Conservation (phyloP, 2,329 filamentous ascomycete genomes). For the Elsinoe perseae region DNA sequence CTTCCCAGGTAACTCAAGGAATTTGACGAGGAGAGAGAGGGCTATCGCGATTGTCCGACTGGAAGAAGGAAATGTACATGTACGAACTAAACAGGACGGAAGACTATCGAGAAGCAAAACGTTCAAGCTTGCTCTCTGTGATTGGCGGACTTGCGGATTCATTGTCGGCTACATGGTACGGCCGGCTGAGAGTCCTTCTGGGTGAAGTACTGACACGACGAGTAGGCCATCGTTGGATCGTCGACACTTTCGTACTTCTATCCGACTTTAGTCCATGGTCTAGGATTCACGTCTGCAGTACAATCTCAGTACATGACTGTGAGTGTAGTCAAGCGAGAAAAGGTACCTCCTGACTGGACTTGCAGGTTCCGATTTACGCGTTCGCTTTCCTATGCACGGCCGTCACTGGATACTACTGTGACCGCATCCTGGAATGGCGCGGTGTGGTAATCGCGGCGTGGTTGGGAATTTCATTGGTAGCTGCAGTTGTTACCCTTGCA, state of each 20-base stretch:
- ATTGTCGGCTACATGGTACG: constrained; percentile 41
- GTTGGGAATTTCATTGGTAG: constrained; percentile 37
- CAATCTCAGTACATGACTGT: constrained; percentile 1
- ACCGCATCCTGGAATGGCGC: constrained; percentile 40
- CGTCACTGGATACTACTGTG: constrained; percentile 42
- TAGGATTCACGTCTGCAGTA: constrained; percentile 37
- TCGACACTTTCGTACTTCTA: constrained; percentile 50
- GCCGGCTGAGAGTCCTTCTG: background rate
- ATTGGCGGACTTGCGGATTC: constrained; percentile 44
- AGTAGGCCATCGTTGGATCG: constrained; percentile 39
- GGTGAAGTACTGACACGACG: background rate
- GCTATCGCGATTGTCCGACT: constrained; percentile 40
- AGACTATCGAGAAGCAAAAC: constrained; percentile 34
- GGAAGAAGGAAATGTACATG: constrained; percentile 36
- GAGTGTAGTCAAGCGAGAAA: background rate
- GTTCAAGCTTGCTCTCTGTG: constrained; percentile 33
- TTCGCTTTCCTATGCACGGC: constrained; percentile 45
- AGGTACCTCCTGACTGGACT: background rate
- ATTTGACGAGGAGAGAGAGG: constrained; percentile 37
- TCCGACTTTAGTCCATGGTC: constrained; percentile 44
- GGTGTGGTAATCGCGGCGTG: constrained; percentile 44
- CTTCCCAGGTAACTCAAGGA: constrained; percentile 41
- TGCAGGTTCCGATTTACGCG: constrained; percentile 44
- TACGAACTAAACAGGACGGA: constrained; percentile 26
- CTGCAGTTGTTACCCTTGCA: constrained; percentile 33